A percentile compares a stretch with the other conserved stretches of the same genome.
Evolutionary conservation across 257 asterid genomes (phyloP).

Genomic region (Vinca minor): DNA sequence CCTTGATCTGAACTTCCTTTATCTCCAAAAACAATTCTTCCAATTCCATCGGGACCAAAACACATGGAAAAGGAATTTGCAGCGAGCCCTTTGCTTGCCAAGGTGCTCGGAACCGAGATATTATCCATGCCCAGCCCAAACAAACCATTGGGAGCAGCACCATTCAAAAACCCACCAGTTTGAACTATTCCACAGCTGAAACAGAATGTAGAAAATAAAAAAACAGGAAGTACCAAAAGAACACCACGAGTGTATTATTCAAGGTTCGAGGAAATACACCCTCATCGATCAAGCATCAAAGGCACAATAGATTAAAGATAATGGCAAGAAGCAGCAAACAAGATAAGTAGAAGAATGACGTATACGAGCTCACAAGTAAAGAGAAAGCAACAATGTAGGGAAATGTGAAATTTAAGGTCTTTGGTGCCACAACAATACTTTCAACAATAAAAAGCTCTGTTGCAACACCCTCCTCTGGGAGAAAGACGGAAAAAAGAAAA

Average conservation of each 20-base stretch:
- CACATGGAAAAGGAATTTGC: constrained; percentile 96
- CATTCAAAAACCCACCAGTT: constrained; percentile 80
- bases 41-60: constrained; percentile 71
- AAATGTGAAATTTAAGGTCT: no score
- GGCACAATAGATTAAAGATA: neutral
- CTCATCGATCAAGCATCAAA: neutral
- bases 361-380: no score
- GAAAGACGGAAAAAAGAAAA: no score
- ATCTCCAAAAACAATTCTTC: constrained; percentile 92
- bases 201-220: constrained; percentile 8
- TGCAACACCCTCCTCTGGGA: no score
- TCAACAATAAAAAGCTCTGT: no score
- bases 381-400: no score
- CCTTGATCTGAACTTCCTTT: constrained; percentile 60
- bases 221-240: neutral
- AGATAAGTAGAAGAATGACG: no score
- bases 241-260: no score
- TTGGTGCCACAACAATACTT: no score
- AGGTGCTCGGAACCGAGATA: constrained; percentile 68
- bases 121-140: constrained; percentile 83
- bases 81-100: constrained; percentile 70
- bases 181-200: constrained; percentile 86
- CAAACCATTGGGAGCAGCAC: constrained; percentile 90
- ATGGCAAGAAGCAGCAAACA: no score
- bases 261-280: neutral